phyloP scores from a whole-genome alignment of 441 rosid genomes.

The Omphalea diandra region DNA sequence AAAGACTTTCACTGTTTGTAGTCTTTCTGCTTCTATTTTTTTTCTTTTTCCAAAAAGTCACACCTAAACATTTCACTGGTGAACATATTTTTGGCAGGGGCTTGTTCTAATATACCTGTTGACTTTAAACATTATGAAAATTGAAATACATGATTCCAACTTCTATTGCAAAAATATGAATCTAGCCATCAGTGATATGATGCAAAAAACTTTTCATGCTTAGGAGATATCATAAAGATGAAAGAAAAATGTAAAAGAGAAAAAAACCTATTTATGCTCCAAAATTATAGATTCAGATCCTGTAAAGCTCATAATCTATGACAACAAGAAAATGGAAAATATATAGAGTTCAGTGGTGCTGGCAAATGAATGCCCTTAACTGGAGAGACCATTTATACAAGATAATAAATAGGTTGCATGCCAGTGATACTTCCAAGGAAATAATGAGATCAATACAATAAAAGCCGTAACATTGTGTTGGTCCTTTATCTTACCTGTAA shows the following conservation, averaged over 20 bases:
- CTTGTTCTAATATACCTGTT: background rate
- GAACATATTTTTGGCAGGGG: background rate
- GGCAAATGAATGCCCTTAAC: background rate
- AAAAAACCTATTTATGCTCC: background rate
- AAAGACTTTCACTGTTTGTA: background rate
- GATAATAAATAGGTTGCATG: background rate
- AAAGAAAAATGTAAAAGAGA: no score
- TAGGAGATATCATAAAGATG: background rate
- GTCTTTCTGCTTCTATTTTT: background rate
- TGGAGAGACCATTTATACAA: background rate
- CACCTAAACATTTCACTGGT: background rate
- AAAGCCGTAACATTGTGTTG: background rate
- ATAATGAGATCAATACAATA: no score
- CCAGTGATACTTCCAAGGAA: no score
- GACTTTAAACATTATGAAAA: background rate
- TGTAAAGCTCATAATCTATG: background rate
- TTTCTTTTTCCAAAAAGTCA: background rate
- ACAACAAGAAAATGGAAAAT: background rate
- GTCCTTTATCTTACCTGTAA: slow-evolving; percentile 54
- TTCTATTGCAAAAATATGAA: background rate
- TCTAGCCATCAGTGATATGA: no score
- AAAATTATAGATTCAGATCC: background rate
- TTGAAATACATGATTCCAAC: slow-evolving; percentile 1
- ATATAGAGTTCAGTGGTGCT: background rate
- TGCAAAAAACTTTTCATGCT: background rate